phyloP scores from a whole-genome alignment of 257 asterid species.

The Apocynum venetum region DNA sequence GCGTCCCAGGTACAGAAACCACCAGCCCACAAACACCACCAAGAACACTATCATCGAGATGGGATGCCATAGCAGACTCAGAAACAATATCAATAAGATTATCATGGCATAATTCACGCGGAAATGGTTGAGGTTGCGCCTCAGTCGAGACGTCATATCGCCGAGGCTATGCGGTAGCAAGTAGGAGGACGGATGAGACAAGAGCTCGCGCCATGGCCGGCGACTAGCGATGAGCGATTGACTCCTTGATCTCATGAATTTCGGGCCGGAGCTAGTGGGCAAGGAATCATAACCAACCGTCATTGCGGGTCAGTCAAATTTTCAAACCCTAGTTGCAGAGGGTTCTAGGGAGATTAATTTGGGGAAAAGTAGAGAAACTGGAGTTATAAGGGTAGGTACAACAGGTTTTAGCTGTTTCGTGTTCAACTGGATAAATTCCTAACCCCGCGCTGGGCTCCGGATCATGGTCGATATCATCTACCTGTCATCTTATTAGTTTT shows the following conservation, averaged over 20 bases:
- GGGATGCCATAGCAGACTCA: conserved; percentile 67
- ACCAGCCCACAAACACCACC: conserved; percentile 45
- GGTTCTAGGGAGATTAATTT: not conserved
- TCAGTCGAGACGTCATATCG: conserved; percentile 42
- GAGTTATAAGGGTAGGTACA: not conserved
- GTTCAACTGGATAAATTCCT: not conserved
- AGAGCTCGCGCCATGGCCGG: conserved; percentile 73
- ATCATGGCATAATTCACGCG: conserved; percentile 60
- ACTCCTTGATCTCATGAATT: conserved; percentile 37
- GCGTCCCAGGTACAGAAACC: conserved; percentile 49
- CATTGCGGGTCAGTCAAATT: conserved; percentile 3
- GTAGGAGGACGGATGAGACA: conserved; percentile 63
- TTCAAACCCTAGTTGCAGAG: not conserved
- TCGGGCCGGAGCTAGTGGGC: conserved; percentile 6
- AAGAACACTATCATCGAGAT: conserved; percentile 56
- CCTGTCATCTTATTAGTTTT: not conserved
- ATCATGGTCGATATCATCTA: not conserved
- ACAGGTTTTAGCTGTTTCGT: not conserved
- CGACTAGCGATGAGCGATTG: conserved; percentile 42
- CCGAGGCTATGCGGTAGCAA: conserved; percentile 37
- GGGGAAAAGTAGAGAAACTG: not conserved
- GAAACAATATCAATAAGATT: conserved; percentile 40
- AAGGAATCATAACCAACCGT: conserved; percentile 13
- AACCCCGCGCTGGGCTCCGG: not conserved
- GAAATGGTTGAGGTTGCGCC: conserved; percentile 51